A percentile compares a stretch with the other conserved stretches of the same genome.
phyloP scores from a whole-genome alignment of 768 basidiomycete species.

The Tulasnella sp. region DNA sequence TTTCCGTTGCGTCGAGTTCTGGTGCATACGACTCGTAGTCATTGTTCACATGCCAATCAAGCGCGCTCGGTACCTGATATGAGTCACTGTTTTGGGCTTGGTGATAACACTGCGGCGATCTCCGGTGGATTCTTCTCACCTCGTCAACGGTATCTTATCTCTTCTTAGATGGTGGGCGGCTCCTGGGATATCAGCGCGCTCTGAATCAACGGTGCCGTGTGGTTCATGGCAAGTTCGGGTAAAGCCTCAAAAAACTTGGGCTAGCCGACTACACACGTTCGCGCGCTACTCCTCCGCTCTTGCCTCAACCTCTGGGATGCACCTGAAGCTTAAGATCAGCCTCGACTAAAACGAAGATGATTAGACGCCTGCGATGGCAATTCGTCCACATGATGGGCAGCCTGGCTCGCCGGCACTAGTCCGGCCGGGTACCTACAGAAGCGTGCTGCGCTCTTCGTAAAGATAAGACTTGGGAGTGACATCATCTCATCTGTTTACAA shows the following conservation, averaged over 20 bases:
- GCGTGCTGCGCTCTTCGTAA: no score
- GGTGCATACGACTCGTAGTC: background rate
- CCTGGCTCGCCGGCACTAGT: no score
- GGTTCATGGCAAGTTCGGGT: background rate
- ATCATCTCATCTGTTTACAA: no score
- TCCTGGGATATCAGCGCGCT: no score
- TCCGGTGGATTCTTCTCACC: background rate
- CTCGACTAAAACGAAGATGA: background rate
- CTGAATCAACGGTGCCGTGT: background rate
- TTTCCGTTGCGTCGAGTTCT: background rate
- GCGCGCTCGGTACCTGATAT: background rate
- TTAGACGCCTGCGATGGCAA: no score
- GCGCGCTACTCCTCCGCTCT: background rate
- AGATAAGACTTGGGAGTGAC: no score
- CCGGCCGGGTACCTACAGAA: no score
- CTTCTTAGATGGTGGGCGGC: no score
- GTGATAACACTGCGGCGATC: background rate
- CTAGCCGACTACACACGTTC: background rate
- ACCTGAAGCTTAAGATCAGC: background rate
- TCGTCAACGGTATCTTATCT: background rate
- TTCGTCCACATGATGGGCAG: no score
- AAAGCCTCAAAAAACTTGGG: background rate
- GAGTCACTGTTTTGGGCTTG: background rate
- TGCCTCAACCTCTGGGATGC: background rate
- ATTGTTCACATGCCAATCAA: background rate